Base-by-base conservation (phyloP, 106 monocot genomes). In the Dioscorea alata region DNA sequence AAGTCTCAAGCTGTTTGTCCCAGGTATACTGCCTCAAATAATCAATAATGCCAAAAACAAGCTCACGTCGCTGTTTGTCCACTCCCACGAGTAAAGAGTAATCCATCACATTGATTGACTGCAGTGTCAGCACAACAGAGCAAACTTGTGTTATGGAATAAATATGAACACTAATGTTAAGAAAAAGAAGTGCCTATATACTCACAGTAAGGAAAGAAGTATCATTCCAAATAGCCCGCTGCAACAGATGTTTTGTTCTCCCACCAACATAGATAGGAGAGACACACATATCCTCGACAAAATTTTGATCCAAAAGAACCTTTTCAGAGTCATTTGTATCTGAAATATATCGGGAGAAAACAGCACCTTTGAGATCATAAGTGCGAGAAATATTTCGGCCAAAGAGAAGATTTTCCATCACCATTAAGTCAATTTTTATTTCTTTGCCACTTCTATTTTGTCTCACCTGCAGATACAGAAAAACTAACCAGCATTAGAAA, bases 1-100 rank as follows among this genome's bases (percentile, higher is more conserved):
- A 90, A 12, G 87, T 99, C 66, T 99, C 99, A 31, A 93, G 85
- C 56, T 99, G 90, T 72, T 99, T 99, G 78, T 93, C 99, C 99
- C 90, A 99, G 0, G 99, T 99, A 63, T 93, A 99, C 77, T 93
- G 90, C 75, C 99, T 83, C 78, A 99, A 56, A 72, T 99, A 99
- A 75, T 99, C 99, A 57, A 99, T 99, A n/a, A 99, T 99, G 15
- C 99, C 99, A 74, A 93, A 99, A 64, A 99, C 87, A 66, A 99
- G 76, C 73, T 89, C 87, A 15, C 25, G 87, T 17, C 73, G 77
- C 65, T 88, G 72, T 78, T 67, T 87, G 71, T 99, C 99, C 64
- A 99, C 90, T 59, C 99, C 99, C 63, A 99, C 80, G 16, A 99
- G 87, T 48, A 99, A 76, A 24, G 99, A 99, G 65, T 99, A 99